phyloP scores from a whole-genome alignment of 1,139 yeast species.

The Hemisphaericaspora lyxosophila region DNA sequence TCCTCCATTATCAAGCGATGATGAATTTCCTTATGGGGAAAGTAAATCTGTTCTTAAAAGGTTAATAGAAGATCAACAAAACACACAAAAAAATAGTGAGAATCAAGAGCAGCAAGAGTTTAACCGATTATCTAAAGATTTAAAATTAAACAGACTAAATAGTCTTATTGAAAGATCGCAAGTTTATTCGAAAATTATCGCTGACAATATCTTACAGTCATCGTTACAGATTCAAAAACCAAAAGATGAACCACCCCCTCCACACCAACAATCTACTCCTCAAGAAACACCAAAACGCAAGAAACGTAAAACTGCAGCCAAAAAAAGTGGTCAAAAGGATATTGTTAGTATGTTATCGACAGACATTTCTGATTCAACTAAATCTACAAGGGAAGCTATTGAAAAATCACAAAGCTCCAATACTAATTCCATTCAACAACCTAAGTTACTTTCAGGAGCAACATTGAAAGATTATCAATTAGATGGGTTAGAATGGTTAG shows the following conservation, averaged over 20 bases:
- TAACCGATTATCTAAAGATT: conserved; percentile 36
- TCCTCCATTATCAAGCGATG: conserved; percentile 8
- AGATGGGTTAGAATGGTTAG: conserved; percentile 89
- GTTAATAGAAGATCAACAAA: conserved; percentile 5
- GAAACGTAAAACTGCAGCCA: conserved; percentile 15
- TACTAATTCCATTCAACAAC: conserved; percentile 43
- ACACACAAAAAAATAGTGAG: background rate
- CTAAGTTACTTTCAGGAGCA: conserved; percentile 65
- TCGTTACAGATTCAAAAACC: conserved; percentile 25
- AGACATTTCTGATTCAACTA: conserved; percentile 21
- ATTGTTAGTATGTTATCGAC: conserved; percentile 26
- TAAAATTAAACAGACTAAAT: conserved; percentile 61
- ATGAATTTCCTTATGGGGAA: conserved; percentile 8
- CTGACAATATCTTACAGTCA: conserved; percentile 66
- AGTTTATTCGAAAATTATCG: conserved; percentile 77
- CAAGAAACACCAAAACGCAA: conserved; percentile 18
- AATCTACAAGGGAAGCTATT: conserved; percentile 22
- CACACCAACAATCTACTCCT: conserved; percentile 10
- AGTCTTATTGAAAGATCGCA: conserved; percentile 80
- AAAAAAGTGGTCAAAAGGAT: conserved; percentile 15
- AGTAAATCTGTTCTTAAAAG: conserved; percentile 4
- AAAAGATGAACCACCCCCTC: conserved; percentile 12
- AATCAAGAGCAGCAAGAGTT: conserved; percentile 39
- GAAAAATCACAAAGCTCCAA: conserved; percentile 21
- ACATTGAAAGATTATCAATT: conserved; percentile 77